Base-by-base conservation (phyloP, 2,329 filamentous ascomycete species). In the Colletotrichum kahawae region DNA sequence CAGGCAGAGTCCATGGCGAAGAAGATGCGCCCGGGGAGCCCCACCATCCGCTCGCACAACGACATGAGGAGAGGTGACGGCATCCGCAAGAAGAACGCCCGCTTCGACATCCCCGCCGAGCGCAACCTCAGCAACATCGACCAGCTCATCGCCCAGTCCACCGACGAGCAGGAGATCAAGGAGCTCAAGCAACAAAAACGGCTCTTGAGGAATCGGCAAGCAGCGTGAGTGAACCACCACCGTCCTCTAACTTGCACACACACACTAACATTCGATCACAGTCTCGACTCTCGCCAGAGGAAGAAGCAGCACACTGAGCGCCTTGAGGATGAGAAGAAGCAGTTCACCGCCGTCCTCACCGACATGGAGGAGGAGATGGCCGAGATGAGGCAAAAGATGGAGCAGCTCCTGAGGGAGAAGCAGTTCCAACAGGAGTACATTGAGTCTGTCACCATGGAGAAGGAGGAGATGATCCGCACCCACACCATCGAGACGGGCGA, bases 251-350 rank as follows among this genome's bases (percentile, higher is more conserved):
- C 34, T 36, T 4, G 13, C 34, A 36, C 34, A 33, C 48, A 21
- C 48, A 21, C 24, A 29, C 43, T 72, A 21, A 77, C 66, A 70
- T 67, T 68, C 78, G n/a, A 51, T 69, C 73, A 38, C 81, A 98
- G 95, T 79, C 94, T 99, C 80, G 96, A 98, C 87, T 98, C 97
- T 59, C 93, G 97, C 79, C 96, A 98, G 85, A 93, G 97, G 80
- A 99, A 98, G 90, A 98, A 98, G 91, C 94, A 95, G 86, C 96
- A 98, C 87, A 98, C 97, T 38, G 97, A 98, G 87, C 93, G 97
- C 80, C 92, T 98, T 60, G 97, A 98, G 85, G 94, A 97, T 84
- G 96, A 98, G 88, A 98, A 98, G 90, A 98, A 98, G 89, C 92
- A 94, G 74, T 97, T 92, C 87, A 94, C 93, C 71, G 90, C 91